Base-by-base conservation (phyloP, 257 asterid genomes). In the Misopates orontium region DNA sequence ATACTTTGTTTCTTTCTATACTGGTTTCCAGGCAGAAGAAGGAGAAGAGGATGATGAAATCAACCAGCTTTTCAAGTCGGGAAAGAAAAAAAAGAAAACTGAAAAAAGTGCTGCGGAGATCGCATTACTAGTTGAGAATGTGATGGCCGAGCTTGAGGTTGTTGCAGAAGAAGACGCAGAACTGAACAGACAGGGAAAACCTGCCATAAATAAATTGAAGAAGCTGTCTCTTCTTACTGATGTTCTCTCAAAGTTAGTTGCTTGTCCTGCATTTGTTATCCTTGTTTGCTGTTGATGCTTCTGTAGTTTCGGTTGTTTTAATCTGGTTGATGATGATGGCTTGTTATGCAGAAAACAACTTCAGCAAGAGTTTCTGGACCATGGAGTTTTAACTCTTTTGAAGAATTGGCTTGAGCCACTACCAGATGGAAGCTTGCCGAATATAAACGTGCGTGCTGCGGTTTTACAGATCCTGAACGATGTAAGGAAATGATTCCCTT, bases 121-220 rank as follows among this genome's bases (percentile, higher is more conserved):
- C 73, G 90, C 95, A 14, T 44, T 87, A 62, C 79, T 90, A 13
- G 99, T 94, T 19, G 96, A 90, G 74, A 85, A 76, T 41, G 96
- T 90, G 56, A 86, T 94, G 96, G 99, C 96, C 45, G 97, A 94
- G 78, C 95, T 94, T 49, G 96, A 90, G 75, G 83, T 88, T 28
- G 97, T 85, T 44, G 99, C 96, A 5, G 99, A 94, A 79, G 96
- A 83, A 68, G 99, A 94, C 66, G 97, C 95, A 0, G 97, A 88
- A 20, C 80, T 92, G 62, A 92, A 92, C 73, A 74, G 90, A 52
- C 91, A 80, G 76, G 83, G 78, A 58, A 87, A 87, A 76, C 97
- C 97, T 58, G 99, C 99, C 6, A 86, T 94, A 39, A 90, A 79
- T 79, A 94, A 94, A 60, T 83, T 94, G 47, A 94, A 72, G 82